A percentile compares a stretch with the other conserved stretches of the same genome.
Conservation (phyloP, 1,284 basidiomycete genomes). For the Xanthoconium separans region DNA sequence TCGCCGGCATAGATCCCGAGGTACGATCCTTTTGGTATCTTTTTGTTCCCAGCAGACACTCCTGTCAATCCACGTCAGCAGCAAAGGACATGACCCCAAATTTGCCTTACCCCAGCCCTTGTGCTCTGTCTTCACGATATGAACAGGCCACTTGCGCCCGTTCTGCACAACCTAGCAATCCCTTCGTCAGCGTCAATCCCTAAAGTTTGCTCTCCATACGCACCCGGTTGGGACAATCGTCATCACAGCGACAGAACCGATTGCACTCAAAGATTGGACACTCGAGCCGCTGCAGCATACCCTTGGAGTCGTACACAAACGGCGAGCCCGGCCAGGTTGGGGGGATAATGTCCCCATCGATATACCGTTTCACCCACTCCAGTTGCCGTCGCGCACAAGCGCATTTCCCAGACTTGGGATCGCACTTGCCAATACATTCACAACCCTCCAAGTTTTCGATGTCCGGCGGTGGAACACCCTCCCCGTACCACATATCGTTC, state of each 20-base stretch:
- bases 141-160: conserved; percentile 64
- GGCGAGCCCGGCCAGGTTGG: conserved; percentile 27
- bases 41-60: conserved; percentile 61
- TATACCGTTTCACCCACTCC: conserved; percentile 35
- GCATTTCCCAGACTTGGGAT: conserved; percentile 67
- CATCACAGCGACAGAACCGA: conserved; percentile 75
- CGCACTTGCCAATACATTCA: conserved; percentile 70
- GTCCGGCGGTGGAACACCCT: conserved; percentile 67
- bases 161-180: conserved; percentile 74
- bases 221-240: conserved; percentile 81
- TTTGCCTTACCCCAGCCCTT: conserved; percentile 76
- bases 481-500: conserved; percentile 71
- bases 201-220: conserved; percentile 1
- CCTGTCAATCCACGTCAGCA: conserved; percentile 42
- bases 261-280: conserved; percentile 89
- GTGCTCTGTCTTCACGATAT: conserved; percentile 63
- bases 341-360: conserved; percentile 36
- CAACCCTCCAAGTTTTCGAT: conserved; percentile 61
- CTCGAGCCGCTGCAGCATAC: conserved; percentile 48
- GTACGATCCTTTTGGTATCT: conserved; percentile 69
- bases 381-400: conserved; percentile 63
- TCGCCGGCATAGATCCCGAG: conserved; percentile 88
- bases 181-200: not conserved
- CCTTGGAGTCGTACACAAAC: conserved; percentile 67
- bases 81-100: not conserved